Conservation (phyloP, 129 eudicot species). For the Helianthus annuus region HanXRQr2.0-SUNRISE NC_035449.2:98598025-98598524, state of each 20-base stretch:
- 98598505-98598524: neutral
- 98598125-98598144: neutral
- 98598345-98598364: too few relatives aligned
- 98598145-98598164: neutral
- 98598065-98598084: slow-evolving; percentile 63
- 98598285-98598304: too few relatives aligned
- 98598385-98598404: too few relatives aligned
- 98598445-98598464: neutral
- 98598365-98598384: too few relatives aligned
- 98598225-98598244: too few relatives aligned
- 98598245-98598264: too few relatives aligned
- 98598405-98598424: too few relatives aligned
- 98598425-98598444: too few relatives aligned
- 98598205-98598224: too few relatives aligned
- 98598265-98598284: too few relatives aligned
- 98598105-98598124: slow-evolving; percentile 89
- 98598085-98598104: slow-evolving; percentile 94
- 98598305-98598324: too few relatives aligned
- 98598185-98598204: neutral
- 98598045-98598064: slow-evolving; percentile 56
- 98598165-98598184: neutral
- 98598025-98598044: slow-evolving; percentile 49
- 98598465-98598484: neutral
- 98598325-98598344: too few relatives aligned
- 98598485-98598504: neutral